Evolutionary conservation across 2,329 filamentous ascomycete species (phyloP), one percentile per base, ranked within the genome.

Genomic region (Davidsoniella australis): DNA sequence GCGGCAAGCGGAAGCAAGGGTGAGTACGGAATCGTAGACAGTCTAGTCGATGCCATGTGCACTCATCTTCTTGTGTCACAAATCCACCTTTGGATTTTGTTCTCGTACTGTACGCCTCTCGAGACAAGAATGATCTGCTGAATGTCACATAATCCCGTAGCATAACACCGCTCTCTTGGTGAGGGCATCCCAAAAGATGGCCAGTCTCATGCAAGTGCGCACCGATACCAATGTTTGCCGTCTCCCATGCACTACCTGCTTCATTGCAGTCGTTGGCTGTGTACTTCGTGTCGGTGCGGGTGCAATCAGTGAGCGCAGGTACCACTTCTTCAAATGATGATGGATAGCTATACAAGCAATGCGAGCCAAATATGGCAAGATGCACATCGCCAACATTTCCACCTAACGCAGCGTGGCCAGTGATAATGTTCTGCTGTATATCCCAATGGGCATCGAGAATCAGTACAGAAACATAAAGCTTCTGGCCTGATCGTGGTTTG

Each of bases 91-190:
- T 86, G 41, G 81, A 80, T 60, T 85, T 86, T 2, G 86, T 94
- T 42, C 88, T 75, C 2, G 86, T 94, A 2, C 83, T 91, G 60
- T 82, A 95, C 1, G 86, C 78, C 62, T 95, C 89, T 39, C 82
- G 77, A 29, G 76, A 75, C 42, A 84, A 71, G 61, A 95, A 96
- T 1, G 82, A 82, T 23, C 89, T 78, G 63, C 91, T 93, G 10
- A 96, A 67, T 2, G 72, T 80, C 29, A 88, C 77, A 61, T 94
- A 95, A 61, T 94, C 89, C 50, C 85, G 75, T 46, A 87, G 69
- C 89, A 96, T 96, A 54, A 96, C 72, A n/a, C 91, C 89, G 24
- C 70, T 82, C 59, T 91, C 85, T 60, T 93, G 86, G 60, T 93
- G 85, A 8, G 86, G 85, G 56, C 85, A 93, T 45, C 89, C 89